Conservation (phyloP, 257 asterid genomes). For the Galeopsis tetrahit region DNA sequence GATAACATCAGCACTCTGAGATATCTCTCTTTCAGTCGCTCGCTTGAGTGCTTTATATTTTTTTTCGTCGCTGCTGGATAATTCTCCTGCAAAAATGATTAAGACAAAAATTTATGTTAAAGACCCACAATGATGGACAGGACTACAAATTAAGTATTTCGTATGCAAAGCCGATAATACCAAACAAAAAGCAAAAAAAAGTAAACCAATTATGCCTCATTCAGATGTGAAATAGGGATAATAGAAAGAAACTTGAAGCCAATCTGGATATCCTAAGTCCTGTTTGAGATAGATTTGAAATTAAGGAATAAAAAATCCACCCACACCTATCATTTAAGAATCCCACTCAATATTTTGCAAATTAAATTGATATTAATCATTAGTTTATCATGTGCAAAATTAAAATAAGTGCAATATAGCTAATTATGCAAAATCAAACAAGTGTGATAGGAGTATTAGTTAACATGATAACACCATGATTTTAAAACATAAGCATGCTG, state of each 20-base stretch:
- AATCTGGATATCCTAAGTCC: neutral
- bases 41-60: conserved; percentile 90
- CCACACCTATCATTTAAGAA: neutral
- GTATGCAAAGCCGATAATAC: conserved; percentile 4
- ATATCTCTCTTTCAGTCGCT: conserved; percentile 98
- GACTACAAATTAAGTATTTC: neutral
- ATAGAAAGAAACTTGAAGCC: conserved; percentile 7
- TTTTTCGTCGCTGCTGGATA: conserved; percentile 97
- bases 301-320: neutral
- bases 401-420: neutral
- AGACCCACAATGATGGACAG: conserved; percentile 6
- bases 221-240: conserved; percentile 7
- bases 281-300: neutral
- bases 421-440: neutral
- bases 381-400: neutral
- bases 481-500: neutral
- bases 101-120: conserved; percentile 6
- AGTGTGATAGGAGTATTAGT: neutral
- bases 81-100: conserved; percentile 65
- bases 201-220: neutral
- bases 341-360: conserved; percentile 12
- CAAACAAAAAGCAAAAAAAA: conserved; percentile 10
- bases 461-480: neutral
- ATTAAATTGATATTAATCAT: neutral
- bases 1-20: conserved; percentile 99